Evolutionary conservation across 2,329 filamentous ascomycete species (phyloP).

Genomic region (Dactylellina drechsleri): DNA sequence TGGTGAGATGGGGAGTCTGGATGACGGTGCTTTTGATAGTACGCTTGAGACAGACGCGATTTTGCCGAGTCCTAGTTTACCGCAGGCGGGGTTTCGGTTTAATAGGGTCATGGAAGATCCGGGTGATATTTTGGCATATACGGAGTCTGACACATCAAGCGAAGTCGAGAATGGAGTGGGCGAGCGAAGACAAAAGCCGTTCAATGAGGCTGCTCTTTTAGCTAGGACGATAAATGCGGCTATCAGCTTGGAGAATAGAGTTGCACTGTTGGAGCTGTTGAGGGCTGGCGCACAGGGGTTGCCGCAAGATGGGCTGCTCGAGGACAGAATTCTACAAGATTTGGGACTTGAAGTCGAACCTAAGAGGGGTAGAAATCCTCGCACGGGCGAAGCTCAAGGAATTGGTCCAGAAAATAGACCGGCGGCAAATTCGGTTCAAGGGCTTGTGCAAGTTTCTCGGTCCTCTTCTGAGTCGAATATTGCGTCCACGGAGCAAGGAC

Average conservation of each 20-base stretch:
- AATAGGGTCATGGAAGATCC: neutral
- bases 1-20: neutral
- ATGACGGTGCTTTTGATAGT: constrained; percentile 1
- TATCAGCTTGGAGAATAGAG: constrained; percentile 1
- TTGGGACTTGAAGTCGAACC: neutral
- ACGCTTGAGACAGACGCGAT: neutral
- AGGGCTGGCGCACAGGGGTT: neutral
- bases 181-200: no score
- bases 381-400: no score
- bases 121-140: neutral
- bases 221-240: neutral
- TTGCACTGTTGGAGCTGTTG: neutral
- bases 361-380: no score
- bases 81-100: no score
- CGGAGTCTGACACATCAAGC: neutral
- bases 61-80: neutral
- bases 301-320: neutral
- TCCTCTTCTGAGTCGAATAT: neutral
- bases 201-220: no score
- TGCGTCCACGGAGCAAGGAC: neutral
- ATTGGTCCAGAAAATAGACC: no score
- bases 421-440: no score
- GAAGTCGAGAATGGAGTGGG: no score
- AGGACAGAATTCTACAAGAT: neutral
- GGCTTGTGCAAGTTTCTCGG: neutral